Evolutionary conservation across 2,329 filamentous ascomycete species (phyloP).

Genomic region (Fusarium guadeloupense): DNA sequence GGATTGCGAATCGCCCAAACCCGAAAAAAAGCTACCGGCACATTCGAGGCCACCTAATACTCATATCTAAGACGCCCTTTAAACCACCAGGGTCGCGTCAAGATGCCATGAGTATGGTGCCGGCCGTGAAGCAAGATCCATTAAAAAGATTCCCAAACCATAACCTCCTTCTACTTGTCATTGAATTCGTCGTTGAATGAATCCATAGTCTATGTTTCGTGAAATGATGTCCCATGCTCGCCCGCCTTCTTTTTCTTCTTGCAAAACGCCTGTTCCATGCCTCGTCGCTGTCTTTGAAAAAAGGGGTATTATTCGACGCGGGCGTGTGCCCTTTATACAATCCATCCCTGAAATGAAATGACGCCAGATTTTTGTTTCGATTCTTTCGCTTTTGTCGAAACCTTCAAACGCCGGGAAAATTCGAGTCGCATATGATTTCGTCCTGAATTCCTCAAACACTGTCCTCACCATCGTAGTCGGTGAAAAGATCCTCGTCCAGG

Average conservation of each 20-base stretch:
- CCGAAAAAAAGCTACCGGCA: slow-evolving; percentile 30
- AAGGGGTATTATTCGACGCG: slow-evolving; percentile 33
- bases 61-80: slow-evolving; percentile 14
- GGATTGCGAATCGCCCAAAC: slow-evolving; percentile 14
- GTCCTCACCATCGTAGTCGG: slow-evolving; percentile 47
- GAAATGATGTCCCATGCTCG: slow-evolving; percentile 31
- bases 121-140: slow-evolving; percentile 28
- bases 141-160: slow-evolving; percentile 28
- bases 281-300: slow-evolving; percentile 34
- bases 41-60: slow-evolving; percentile 6
- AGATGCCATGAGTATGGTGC: slow-evolving; percentile 13
- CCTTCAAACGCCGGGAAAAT: slow-evolving; percentile 32
- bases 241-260: slow-evolving; percentile 31
- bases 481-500: slow-evolving; percentile 45
- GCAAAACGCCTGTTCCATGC: slow-evolving; percentile 39
- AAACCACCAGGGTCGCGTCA: slow-evolving; percentile 25
- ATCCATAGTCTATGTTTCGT: slow-evolving; percentile 38
- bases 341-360: slow-evolving; percentile 38
- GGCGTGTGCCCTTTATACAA: slow-evolving; percentile 33
- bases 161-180: slow-evolving; percentile 29
- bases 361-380: slow-evolving; percentile 37
- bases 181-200: slow-evolving; percentile 33
- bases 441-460: slow-evolving; percentile 39
- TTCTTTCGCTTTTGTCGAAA: slow-evolving; percentile 33
- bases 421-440: slow-evolving; percentile 18